Evolutionary conservation across 225 moss, liverwort and hornwort species (phyloP), one percentile per base, ranked within the genome.

Genomic region (Antitrichia curtipendula): DNA sequence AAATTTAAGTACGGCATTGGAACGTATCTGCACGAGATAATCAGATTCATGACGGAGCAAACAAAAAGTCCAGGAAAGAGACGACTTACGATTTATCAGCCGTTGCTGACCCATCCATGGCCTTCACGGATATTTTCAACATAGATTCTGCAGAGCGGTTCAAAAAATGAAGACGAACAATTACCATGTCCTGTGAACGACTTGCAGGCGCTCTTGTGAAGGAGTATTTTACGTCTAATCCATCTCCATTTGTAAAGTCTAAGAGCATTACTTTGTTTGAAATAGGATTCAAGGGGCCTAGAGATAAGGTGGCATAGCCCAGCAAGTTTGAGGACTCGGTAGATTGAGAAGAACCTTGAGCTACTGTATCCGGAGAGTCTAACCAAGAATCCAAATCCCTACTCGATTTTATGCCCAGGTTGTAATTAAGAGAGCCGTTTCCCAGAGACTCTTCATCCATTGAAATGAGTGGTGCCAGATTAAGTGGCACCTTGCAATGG

Each of bases 161-260:
- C 49, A 85, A 88, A 81, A 98, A 91, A 66, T 91, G 92, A 56
- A 98, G 90, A 54, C 90, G 95, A 57, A 97, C 85, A 53, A 66
- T 62, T 41, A 95, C 89, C 87, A 86, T 88, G 60, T 91, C 90
- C 84, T 90, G 92, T 54, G 91, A 88, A 65, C 87, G 86, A 52
- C 71, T 82, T 56, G 90, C 86, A 87, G 84, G 78, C 57, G 81
- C 86, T 78, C 93, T 91, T 53, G 90, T 80, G 65, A 94, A 95
- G 38, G 91, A 90, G 86, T 95, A 97, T 83, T 92, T 94, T 70
- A 98, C 90, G 81, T 97, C 95, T 90, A 98, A 90, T 62, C 97
- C 98, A 82, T 94, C 96, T 90, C 97, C 97, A 85, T 98, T 98
- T 49, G 97, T 97, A 49, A 95, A 97, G 77, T 98, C 98, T 80